Evolutionary conservation across 1,284 basidiomycete species (phyloP).

Genomic region (Ganoderma resinaceum): DNA sequence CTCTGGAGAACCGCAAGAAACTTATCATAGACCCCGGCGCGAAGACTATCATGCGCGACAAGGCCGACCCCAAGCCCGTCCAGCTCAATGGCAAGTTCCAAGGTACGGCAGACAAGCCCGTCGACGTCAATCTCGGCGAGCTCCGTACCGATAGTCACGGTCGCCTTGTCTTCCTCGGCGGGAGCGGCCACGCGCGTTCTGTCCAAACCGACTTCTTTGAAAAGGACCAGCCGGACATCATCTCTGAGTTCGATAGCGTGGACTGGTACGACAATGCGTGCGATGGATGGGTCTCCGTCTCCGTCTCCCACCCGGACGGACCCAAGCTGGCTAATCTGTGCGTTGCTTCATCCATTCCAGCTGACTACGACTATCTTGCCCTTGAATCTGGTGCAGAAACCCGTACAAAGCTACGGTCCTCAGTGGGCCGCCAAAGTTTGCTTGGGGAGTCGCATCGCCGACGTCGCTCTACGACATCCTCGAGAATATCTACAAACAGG

Average conservation of each 20-base stretch:
- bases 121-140: conserved; percentile 32
- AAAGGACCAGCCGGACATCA: conserved; percentile 28
- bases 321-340: neutral
- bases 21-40: conserved; percentile 28
- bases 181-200: conserved; percentile 30
- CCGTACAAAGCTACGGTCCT: conserved; percentile 36
- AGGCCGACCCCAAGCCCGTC: neutral
- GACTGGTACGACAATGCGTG: conserved; percentile 37
- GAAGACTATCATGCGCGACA: neutral
- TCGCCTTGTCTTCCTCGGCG: conserved; percentile 34
- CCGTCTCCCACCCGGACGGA: conserved; percentile 12
- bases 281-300: conserved; percentile 34
- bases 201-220: conserved; percentile 7
- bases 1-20: conserved; percentile 9
- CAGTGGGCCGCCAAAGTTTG: conserved; percentile 42
- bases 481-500: conserved; percentile 41
- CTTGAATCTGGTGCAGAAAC: neutral
- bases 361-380: neutral
- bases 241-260: conserved; percentile 34
- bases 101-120: conserved; percentile 15
- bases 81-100: conserved; percentile 20
- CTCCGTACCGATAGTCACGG: conserved; percentile 32
- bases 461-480: conserved; percentile 43
- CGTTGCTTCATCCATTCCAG: neutral
- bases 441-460: conserved; percentile 39